Base-by-base conservation (phyloP, 257 asterid species). In the Cinchona pubescens region DNA sequence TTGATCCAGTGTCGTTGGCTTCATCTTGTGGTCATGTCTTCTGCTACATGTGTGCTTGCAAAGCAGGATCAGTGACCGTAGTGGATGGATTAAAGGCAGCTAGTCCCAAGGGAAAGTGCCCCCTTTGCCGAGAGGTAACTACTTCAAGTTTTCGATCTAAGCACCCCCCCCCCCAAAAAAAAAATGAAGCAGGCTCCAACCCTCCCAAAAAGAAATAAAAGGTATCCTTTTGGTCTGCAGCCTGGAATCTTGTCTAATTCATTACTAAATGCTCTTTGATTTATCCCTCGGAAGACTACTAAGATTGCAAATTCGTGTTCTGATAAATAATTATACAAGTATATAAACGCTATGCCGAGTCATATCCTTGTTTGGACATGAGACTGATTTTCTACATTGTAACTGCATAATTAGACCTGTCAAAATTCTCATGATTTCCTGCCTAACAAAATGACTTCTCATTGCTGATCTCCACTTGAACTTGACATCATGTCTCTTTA, bases 41-140 rank as follows among this genome's bases (percentile, higher is more conserved):
- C 81, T 92, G 99, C 82, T 92, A 84, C 88, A 78, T 89, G 84
- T 94, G 99, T 64, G 95, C 97, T 4, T 94, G 99, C 85, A 92
- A 94, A 84, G 88, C 97, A 67, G 95, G 89, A 76, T 92, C 97
- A 62, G 99, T 94, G 80, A 90, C 87, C 82, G 65, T 89, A 45
- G 92, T 94, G n/a, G 97, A 94, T 49, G 96, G 97, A 38, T 83
- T 94, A 14, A 75, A 82, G 79, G 89, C 87, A 58, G 95, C 93
- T 72, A 68, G 43, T 68, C 75, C 70, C 25, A 73, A 79, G 27
- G 82, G 79, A 77, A 94, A 88, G 76, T 94, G 97, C 74, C 96
- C 99, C 21, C 86, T 94, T 51, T 94, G 99, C 83, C 93, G 99
- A 67, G 96, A 90, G 96, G 99, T 89, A 85, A 18, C 38, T 14